Evolutionary conservation across 1,139 yeast species (phyloP), one percentile per base, ranked within the genome.

Genomic region (Wickerhamomyces sp.): DNA sequence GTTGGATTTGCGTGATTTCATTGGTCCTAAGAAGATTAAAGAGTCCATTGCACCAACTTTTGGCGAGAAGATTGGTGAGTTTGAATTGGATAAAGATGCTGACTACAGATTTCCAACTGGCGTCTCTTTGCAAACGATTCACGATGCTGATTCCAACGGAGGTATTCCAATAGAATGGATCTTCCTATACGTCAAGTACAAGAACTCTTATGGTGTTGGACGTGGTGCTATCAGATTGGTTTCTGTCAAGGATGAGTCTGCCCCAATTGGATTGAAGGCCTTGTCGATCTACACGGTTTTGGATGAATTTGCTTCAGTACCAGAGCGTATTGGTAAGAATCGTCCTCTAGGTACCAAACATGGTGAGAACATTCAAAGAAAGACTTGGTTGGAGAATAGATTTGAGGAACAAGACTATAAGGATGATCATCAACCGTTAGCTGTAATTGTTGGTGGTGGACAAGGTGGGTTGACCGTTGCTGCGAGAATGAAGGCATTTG

Each of bases 361-460:
- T 40, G 66, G 67, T 23, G 64, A 62, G 40, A 59, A 60, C 37
- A 35, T 51, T 24, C 53, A 55, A 31, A 51, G 67, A 45, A 43
- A 54, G 38, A 54, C 65, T 18, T 57, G 62, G 64, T 28, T 50
- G 26, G 59, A 61, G 40, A 42, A 41, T 32, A 45, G 66, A 43
- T 39, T 36, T 32, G 45, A 45, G 12, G 60, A 58, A 23, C 44
- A 45, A 32, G 48, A 44, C 12, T 61, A 55, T 45, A 55, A 50
- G 17, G 55, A 45, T 9, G 47, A 45, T 4, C 55, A 57, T 36
- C 61, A 64, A 37, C 70, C 70, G 4, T 38, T 58, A 10, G 71
- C 66, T 14, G 51, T 66, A 23, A 54, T 66, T 40, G 66, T 66
- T 27, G 72, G 72, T 27, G 71, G 68, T 33, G 72, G 72, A 16